These are phyloP conservation scores for Alternaria sp. DNA, from an alignment of 2,329 filamentous ascomycete species.

Conservation along the genomic window DNA sequence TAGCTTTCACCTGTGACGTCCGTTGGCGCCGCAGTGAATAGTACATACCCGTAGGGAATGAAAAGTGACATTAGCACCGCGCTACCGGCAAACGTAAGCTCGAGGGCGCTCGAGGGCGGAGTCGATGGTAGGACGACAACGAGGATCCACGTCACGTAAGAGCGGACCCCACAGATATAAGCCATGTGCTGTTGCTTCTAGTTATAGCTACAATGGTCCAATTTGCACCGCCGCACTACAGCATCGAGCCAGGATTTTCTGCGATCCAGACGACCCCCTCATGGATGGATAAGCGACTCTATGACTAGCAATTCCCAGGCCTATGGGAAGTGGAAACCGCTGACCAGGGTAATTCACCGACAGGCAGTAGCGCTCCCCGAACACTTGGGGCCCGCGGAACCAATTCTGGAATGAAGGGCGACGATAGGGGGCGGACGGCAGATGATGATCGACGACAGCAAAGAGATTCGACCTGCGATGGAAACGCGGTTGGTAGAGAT, in stretches of 20 bases:
- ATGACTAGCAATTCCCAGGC: conserved; percentile 8
- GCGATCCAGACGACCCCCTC: conserved; percentile 4
- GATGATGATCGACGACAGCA: background rate
- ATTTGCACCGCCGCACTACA: background rate
- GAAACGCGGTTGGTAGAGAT: background rate
- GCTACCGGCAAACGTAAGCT: conserved; percentile 5
- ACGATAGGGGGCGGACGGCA: background rate
- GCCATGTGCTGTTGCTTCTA: conserved; percentile 2
- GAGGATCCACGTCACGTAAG: conserved; percentile 1
- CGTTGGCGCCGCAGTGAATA: background rate
- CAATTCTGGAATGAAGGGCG: background rate
- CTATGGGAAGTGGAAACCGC: background rate
- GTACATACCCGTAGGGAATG: conserved; percentile 7
- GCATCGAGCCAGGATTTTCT: background rate
- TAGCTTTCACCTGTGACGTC: background rate
- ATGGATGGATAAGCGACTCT: conserved; percentile 3
- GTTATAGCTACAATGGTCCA: background rate
- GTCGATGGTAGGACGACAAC: conserved; percentile 3
- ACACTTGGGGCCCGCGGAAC: conserved; percentile 1
- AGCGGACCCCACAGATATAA: conserved; percentile 1
- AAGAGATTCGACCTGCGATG: conserved; percentile 7
- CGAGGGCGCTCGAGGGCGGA: conserved; percentile 15
- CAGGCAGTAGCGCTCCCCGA: conserved; percentile 10
- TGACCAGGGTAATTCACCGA: conserved; percentile 9
- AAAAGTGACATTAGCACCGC: conserved; percentile 3